Base-by-base conservation (phyloP, 352 stramenopile genomes). In the Pythium aristosporum region DNA sequence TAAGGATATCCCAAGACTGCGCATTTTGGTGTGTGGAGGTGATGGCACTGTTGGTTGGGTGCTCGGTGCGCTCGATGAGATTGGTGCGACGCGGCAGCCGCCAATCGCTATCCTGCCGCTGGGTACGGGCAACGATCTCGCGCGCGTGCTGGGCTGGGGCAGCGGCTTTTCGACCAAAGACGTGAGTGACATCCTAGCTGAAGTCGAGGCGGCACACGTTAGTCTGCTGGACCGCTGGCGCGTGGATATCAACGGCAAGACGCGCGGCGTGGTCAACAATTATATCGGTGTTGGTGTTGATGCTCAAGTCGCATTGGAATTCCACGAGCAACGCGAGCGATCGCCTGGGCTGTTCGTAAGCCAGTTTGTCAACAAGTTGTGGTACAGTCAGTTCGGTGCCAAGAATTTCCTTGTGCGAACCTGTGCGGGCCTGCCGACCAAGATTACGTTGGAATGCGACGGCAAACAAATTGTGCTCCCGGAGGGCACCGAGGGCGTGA, bases 51-150 rank as follows among this genome's bases (percentile, higher is more conserved):
- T 98, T 0, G 94, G 89, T 37, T 98, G 93, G 94, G 89, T 98
- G 1, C 66, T 96, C 0, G 75, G 82, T 15, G 77, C 84, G 3
- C 66, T 96, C 13, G 87, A 94, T 51, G 82, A 92, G 65, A 74
- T 92, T 28, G 71, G 73, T 3, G 67, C 69, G 16, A 63, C 57
- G 64, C 75, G 85, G 9, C 83, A 92, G 66, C 96, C 96, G 12
- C 92, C 96, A 1, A 97, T 99, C 46, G 96, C 92, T 21, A 91
- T 99, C 61, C 72, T 99, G 23, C 96, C 96, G 4, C 72, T 99
- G 11, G 96, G 96, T 20, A 99, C 96, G 15, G 96, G 96, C 32
- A 99, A 99, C 66, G 96, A 99, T 64, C 68, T 98, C 32, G 94
- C 94, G 20, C 81, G 91, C 20, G 80, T 97, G 10, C 71, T 98